A percentile compares a stretch with the other conserved stretches of the same genome.
These are phyloP conservation scores for Multifurca ochricompacta DNA, from an alignment of 768 basidiomycete species.

Conservation along the genomic window DNA sequence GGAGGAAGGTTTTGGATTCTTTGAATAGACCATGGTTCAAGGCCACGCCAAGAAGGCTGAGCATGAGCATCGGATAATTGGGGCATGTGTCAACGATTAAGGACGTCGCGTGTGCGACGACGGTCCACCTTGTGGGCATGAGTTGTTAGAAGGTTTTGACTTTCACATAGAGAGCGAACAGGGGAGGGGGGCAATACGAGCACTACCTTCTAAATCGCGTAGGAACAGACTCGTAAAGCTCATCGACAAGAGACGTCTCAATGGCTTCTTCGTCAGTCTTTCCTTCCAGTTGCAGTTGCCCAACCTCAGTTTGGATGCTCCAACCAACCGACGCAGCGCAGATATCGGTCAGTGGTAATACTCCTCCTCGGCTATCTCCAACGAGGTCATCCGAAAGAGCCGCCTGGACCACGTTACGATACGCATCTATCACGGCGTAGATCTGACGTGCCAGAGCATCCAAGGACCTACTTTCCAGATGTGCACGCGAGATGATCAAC, in stretches of 20 bases:
- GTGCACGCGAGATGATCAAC: conserved; percentile 28
- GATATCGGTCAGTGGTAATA: conserved; percentile 37
- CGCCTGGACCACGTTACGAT: conserved; percentile 41
- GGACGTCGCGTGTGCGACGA: conserved; percentile 46
- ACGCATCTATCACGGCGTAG: conserved; percentile 49
- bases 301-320: conserved; percentile 32
- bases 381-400: conserved; percentile 21
- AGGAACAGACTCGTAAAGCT: conserved; percentile 47
- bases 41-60: conserved; percentile 43
- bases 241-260: conserved; percentile 27
- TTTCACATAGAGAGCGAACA: too few relatives aligned
- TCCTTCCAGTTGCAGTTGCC: conserved; percentile 20
- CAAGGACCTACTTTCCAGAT: conserved; percentile 29
- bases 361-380: conserved; percentile 2
- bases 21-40: conserved; percentile 35
- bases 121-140: conserved; percentile 33
- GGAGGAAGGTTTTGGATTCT: conserved; percentile 40
- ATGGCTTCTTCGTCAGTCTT: conserved; percentile 27
- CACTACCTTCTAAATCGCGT: conserved; percentile 46
- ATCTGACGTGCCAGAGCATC: conserved; percentile 41
- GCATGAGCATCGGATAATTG: conserved; percentile 42
- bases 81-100: conserved; percentile 40
- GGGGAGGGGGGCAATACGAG: conserved; percentile 14
- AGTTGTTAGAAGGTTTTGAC: neutral
- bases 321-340: conserved; percentile 43